Conservation (phyloP, 139 green algal species). For the Micromonas pusilla region DNA sequence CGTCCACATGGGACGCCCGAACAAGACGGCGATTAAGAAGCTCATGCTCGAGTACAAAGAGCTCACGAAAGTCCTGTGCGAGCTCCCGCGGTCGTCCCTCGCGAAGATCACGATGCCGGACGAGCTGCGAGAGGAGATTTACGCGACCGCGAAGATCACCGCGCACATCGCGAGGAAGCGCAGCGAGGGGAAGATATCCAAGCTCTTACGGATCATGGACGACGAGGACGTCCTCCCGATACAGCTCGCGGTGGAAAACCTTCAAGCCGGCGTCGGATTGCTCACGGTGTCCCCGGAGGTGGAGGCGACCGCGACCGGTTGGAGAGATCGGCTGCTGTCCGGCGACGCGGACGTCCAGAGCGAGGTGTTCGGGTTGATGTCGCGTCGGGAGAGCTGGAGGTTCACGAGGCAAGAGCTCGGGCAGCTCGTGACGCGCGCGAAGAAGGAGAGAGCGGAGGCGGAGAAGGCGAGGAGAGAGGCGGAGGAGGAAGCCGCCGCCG, state of each 20-base stretch:
- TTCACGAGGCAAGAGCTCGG: background rate
- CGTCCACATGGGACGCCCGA: background rate
- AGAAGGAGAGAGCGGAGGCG: constrained; percentile 1
- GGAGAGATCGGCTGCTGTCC: background rate
- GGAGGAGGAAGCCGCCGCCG: constrained; percentile 8
- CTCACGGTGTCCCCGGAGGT: background rate
- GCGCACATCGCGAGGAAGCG: background rate
- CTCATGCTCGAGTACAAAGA: background rate
- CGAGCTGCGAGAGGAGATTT: background rate
- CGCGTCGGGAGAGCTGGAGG: background rate
- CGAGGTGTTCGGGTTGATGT: background rate
- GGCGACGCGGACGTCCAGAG: background rate
- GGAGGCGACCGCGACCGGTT: background rate
- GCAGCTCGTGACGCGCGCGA: background rate
- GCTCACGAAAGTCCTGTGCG: background rate
- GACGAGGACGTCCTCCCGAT: background rate
- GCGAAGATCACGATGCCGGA: background rate
- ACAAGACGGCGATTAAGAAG: background rate
- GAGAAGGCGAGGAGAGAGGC: background rate
- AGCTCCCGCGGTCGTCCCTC: background rate
- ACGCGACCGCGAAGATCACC: background rate
- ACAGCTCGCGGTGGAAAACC: background rate
- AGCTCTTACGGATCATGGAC: background rate
- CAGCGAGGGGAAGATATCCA: background rate
- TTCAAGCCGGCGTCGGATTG: background rate